Evolutionary conservation across 495 filamentous ascomycete genomes (phyloP).

Genomic region (Sphaerosporella brunnea): DNA sequence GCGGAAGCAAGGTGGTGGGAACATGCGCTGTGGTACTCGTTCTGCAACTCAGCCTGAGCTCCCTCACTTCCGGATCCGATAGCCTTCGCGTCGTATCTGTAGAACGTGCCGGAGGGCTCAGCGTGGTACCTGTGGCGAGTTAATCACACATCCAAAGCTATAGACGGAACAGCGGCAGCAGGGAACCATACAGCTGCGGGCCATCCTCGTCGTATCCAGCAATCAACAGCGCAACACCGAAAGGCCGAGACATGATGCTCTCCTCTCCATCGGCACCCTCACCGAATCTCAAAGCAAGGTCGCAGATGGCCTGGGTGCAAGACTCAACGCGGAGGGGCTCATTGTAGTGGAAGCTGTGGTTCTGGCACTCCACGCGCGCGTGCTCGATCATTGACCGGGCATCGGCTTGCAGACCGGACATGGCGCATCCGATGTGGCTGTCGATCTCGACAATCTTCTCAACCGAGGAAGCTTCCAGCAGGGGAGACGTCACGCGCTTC

Average conservation of each 20-base stretch:
- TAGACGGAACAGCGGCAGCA: neutral
- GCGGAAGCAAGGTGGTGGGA: neutral
- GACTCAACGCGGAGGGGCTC: slow-evolving; percentile 87
- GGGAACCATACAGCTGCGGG: slow-evolving; percentile 55
- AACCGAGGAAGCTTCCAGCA: slow-evolving; percentile 90
- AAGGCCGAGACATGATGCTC: slow-evolving; percentile 92
- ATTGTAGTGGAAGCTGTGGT: slow-evolving; percentile 91
- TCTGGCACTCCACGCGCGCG: slow-evolving; percentile 91
- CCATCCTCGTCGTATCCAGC: slow-evolving; percentile 96
- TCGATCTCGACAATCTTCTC: slow-evolving; percentile 99
- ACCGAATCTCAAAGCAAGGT: slow-evolving; percentile 87
- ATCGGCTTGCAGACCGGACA: slow-evolving; percentile 93
- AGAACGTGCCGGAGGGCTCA: slow-evolving; percentile 93
- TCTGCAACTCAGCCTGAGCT: slow-evolving; percentile 92
- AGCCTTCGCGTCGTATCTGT: slow-evolving; percentile 96
- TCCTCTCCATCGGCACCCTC: slow-evolving; percentile 96
- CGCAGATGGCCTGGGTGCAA: slow-evolving; percentile 96
- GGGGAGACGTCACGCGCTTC: slow-evolving; percentile 93
- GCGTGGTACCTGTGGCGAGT: slow-evolving; percentile 59
- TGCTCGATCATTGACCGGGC: slow-evolving; percentile 93
- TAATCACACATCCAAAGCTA: neutral
- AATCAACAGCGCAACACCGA: slow-evolving; percentile 91
- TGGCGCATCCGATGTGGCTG: slow-evolving; percentile 93
- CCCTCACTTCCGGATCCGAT: slow-evolving; percentile 94
- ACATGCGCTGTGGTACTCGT: slow-evolving; percentile 77